phyloP scores from a whole-genome alignment of 2,329 filamentous ascomycete genomes.

The Cryphonectria japonica region DNA sequence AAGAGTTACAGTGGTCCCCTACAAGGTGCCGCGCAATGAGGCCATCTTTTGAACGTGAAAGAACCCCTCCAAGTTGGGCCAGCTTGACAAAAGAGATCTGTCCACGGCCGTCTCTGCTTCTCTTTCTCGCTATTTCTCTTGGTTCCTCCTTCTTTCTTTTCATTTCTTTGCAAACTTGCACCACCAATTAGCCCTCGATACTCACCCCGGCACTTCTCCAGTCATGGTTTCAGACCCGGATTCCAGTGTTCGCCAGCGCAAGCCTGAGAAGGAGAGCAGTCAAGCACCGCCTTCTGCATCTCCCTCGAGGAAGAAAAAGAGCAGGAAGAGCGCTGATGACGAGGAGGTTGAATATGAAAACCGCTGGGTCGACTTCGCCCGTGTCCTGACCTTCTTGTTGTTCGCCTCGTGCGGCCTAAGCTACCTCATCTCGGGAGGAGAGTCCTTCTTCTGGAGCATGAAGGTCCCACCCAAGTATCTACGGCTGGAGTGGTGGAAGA shows the following conservation, averaged over 20 bases:
- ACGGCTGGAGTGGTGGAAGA: slow-evolving; percentile 59
- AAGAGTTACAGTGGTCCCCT: not conserved
- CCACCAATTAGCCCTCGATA: too few species aligned
- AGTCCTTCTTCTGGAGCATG: slow-evolving; percentile 70
- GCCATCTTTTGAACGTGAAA: not conserved
- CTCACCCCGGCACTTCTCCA: not conserved
- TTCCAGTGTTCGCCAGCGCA: slow-evolving; percentile 28
- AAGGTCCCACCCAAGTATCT: slow-evolving; percentile 66
- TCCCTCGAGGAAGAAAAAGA: slow-evolving; percentile 30
- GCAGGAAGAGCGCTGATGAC: slow-evolving; percentile 58
- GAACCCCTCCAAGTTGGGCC: not conserved
- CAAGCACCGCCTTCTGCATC: slow-evolving; percentile 3
- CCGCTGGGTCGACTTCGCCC: slow-evolving; percentile 67
- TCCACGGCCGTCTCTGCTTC: not conserved
- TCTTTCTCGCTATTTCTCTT: not conserved
- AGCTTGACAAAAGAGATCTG: slow-evolving; percentile 6
- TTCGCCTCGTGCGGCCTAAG: slow-evolving; percentile 71
- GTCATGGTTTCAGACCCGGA: slow-evolving; percentile 26
- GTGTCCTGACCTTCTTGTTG: slow-evolving; percentile 69
- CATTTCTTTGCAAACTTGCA: not conserved
- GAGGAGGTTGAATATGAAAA: slow-evolving; percentile 62
- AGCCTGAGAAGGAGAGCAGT: slow-evolving; percentile 7
- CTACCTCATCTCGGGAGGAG: slow-evolving; percentile 74
- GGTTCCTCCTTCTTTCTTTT: not conserved
- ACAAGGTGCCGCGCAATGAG: not conserved